Percentiles rank a stretch among this genome's conserved stretches.
These are phyloP conservation scores for Plasmodium sp. DNA, from an alignment of 169 alveolate species.

Conservation along the genomic window DNA sequence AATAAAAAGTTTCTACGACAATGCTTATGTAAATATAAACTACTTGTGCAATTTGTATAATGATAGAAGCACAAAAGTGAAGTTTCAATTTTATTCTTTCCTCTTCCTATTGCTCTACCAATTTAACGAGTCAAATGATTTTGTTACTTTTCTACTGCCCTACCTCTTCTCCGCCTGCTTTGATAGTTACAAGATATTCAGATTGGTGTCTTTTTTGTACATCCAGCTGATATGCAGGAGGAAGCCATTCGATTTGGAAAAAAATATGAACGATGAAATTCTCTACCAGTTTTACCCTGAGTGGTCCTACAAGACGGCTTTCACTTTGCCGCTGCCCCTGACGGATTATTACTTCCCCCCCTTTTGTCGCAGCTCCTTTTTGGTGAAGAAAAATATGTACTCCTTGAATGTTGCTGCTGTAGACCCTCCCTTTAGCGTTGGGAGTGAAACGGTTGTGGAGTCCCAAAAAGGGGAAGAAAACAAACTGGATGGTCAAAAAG, in stretches of 20 bases:
- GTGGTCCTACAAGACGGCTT: conserved; percentile 64
- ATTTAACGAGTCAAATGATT: conserved; percentile 35
- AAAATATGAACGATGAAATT: conserved; percentile 46
- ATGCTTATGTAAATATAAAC: conserved; percentile 33
- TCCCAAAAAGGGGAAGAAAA: neutral
- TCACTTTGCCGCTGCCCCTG: conserved; percentile 54
- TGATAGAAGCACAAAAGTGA: conserved; percentile 51
- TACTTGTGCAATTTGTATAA: conserved; percentile 44
- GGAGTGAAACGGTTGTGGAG: neutral
- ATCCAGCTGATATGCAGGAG: conserved; percentile 22
- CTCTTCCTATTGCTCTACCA: conserved; percentile 29
- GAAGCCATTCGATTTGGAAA: conserved; percentile 3
- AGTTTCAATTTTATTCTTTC: conserved; percentile 43
- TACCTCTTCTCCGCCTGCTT: conserved; percentile 50
- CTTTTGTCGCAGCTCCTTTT: neutral
- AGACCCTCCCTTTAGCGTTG: neutral
- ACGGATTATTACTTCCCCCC: conserved; percentile 27
- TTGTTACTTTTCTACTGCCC: conserved; percentile 28
- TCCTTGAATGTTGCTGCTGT: neutral
- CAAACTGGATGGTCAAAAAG: neutral
- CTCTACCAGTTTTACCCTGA: conserved; percentile 43
- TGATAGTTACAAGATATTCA: conserved; percentile 51
- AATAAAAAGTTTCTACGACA: conserved; percentile 53
- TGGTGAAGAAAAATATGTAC: conserved; percentile 38
- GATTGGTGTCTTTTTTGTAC: conserved; percentile 26